Base-by-base conservation (phyloP, 2,329 filamentous ascomycete genomes). In the Alternaria sp. region DNA sequence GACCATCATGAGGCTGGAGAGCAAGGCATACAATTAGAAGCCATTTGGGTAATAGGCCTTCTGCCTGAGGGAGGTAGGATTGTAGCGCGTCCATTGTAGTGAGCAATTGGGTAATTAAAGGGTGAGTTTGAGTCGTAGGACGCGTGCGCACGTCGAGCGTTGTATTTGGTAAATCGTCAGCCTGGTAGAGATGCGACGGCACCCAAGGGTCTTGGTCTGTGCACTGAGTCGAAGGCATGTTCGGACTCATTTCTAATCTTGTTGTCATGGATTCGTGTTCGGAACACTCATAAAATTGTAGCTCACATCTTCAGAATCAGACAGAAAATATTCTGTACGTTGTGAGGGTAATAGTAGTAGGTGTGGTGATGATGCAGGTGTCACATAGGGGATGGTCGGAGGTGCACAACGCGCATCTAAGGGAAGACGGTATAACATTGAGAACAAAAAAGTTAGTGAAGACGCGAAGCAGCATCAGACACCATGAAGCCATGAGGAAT, bases 41-140 rank as follows among this genome's bases (percentile, higher is more conserved):
- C 86, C 86, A 89, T 77, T 86, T 85, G 42, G 87, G 87, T 29
- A 89, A 80, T 7, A 85, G 73, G 36, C 87, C 86, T 46, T 79
- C 77, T 41, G 71, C 65, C 3, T 73, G 76, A 1, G 81, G 81
- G n/a, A 83, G 74, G 65, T 78, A 79, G 54, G 75, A 76, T 13
- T 69, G 54, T 10, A 81, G 40, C 23, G 61, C 61, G 9, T 71
- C 63, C 77, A 79, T 79, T 39, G 44, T 54, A 55, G 34, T 17
- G 17, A 28, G 23, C 13, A 33, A 21, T 29, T 37, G 17, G 37
- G n/a, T 41, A 14, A 13, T 40, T 23, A n/a, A 21, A 13, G 3
- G 7, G 23, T 26, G 17, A 21, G n/a, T 10, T 26, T 4, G 8
- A 34, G 34, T 8, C 13, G 14, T 17, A 24, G 26, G 21, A 33